Base-by-base conservation (phyloP, 1,284 basidiomycete species). In the Austroboletus novae-zelandiae region DNA sequence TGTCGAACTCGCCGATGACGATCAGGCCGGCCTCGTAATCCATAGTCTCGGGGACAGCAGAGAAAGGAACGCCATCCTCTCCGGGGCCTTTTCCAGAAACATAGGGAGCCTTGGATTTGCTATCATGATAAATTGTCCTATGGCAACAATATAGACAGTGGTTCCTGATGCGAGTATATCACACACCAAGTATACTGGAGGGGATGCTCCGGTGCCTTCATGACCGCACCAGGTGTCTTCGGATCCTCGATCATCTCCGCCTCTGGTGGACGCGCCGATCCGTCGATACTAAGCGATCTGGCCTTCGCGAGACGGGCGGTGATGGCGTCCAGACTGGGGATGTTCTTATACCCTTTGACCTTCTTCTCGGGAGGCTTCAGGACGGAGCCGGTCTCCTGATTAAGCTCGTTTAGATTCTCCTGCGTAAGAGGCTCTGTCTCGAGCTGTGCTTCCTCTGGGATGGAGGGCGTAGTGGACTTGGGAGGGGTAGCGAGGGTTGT, bases 41-140 rank as follows among this genome's bases (percentile, higher is more conserved):
- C 27, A 73, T 79, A 3, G 83, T 77, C 56, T 87, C 86, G n/a
- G 75, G 65, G 25, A 66, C 56, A 17, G 56, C 48, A 52, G 68
- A 42, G 54, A 72, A 70, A 40, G 67, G 52, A 45, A 55, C 55
- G 13, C 48, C 34, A 7, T 66, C 55, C 64, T 70, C 67, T n/a
- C 59, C 56, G 3, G 68, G 50, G 6, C 57, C 59, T 45, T 53
- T 66, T 35, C 63, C 60, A 4, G 78, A 62, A 0, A 79, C 80
- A 54, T 71, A 80, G 2, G 87, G 84, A 47, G 73, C 76, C 67
- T 86, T 89, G 37, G 82, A 70, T 73, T 94, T 94, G 14, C 85
- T 81, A 66, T 97, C 94, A 67, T 92, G 92, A 70, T 83, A 95
- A 50, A 96, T 77, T 5, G 91, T 94, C 92, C 90, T 62, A 15